Percentiles rank a stretch among this genome's conserved stretches.
These are phyloP conservation scores for Pythium coloratum DNA, from an alignment of 352 stramenopile genomes.

Conservation along the genomic window DNA sequence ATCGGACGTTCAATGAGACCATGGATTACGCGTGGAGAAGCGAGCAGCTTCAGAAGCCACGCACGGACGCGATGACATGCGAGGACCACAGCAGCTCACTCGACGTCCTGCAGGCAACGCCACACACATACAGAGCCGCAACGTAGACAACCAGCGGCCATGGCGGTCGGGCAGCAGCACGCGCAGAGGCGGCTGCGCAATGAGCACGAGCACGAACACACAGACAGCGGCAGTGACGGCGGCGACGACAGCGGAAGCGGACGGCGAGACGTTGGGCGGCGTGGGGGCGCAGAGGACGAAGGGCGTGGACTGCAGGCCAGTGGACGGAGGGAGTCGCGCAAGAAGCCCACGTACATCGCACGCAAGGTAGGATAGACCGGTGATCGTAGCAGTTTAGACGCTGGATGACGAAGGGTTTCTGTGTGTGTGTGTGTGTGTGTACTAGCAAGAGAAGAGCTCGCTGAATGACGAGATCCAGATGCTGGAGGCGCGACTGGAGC, in stretches of 20 bases:
- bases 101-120: neutral
- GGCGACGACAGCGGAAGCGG: neutral
- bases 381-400: too few relatives aligned
- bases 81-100: neutral
- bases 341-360: constrained; percentile 9
- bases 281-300: neutral
- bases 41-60: too few relatives aligned
- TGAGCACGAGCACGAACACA: neutral
- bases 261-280: neutral
- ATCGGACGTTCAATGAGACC: neutral
- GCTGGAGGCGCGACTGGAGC: constrained; percentile 5
- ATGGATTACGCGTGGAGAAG: neutral
- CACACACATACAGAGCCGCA: neutral
- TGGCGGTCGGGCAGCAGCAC: neutral
- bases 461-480: neutral
- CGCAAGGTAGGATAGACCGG: neutral
- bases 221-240: neutral
- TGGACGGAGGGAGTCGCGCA: neutral
- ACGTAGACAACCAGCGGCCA: neutral
- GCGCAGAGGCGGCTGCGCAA: neutral
- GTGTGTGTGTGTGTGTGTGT: too few relatives aligned
- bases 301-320: too few relatives aligned
- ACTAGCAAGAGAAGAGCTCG: neutral
- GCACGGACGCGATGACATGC: too few relatives aligned
- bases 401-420: neutral